These are phyloP conservation scores for Flaveria ramosissima DNA, from an alignment of 129 eudicot species.

Conservation along the genomic window DNA sequence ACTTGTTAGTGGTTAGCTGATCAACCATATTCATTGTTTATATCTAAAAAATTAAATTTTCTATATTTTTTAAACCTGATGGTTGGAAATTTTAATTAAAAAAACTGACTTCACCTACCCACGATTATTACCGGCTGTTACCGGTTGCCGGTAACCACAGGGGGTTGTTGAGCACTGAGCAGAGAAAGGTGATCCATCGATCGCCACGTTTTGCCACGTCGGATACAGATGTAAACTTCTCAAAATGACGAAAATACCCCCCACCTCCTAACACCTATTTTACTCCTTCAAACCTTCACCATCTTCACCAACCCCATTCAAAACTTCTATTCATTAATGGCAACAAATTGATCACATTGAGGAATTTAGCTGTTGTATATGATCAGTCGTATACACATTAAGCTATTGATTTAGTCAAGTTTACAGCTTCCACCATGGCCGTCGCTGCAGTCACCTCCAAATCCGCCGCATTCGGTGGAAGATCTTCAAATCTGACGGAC, in stretches of 20 bases:
- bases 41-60: neutral
- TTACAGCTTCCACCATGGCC: constrained; percentile 34
- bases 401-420: neutral
- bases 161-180: constrained; percentile 34
- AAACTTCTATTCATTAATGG: constrained; percentile 19
- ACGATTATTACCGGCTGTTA: constrained; percentile 19
- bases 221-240: constrained; percentile 8
- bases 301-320: constrained; percentile 46
- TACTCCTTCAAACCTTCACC: constrained; percentile 23
- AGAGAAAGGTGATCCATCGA: neutral
- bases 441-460: constrained; percentile 34
- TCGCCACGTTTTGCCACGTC: constrained; percentile 42
- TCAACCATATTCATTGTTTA: neutral
- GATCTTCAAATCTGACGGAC: constrained; percentile 24
- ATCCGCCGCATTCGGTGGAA: constrained; percentile 32
- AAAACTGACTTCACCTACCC: neutral
- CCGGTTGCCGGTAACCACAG: constrained; percentile 34
- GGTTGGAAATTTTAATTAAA: neutral
- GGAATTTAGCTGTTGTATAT: neutral
- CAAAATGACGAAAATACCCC: constrained; percentile 32
- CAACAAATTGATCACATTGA: constrained; percentile 15
- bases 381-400: neutral
- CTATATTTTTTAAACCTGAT: neutral
- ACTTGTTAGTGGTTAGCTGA: too few relatives aligned
- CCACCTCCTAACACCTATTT: constrained; percentile 18